Evolutionary conservation across 352 stramenopile genomes (phyloP), one percentile per base, ranked within the genome.

Genomic region (Phytophthora constricta): DNA sequence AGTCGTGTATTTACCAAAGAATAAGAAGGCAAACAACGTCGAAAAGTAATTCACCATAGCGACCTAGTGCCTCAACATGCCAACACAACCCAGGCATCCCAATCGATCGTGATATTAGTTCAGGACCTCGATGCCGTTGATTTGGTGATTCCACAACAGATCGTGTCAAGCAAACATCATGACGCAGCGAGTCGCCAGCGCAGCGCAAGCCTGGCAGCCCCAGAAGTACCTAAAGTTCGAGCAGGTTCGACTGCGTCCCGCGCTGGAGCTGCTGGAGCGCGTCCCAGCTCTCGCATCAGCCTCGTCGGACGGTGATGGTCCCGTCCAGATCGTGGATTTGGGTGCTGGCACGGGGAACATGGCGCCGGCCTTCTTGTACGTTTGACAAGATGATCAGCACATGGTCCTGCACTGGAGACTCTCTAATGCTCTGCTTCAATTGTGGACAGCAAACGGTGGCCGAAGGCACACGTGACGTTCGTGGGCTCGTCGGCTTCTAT

Each of bases 291-390:
- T 86, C 2, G 19, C 39, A 55, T 26, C 48, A 17, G 20, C 14
- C 19, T 11, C 23, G 27, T 64, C 58, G 19, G 64, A 28, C 11
- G 37, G n/a, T n/a, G 31, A 69, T 25, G 39, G 62, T 11, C 46
- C 48, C 0, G 47, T 76, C 13, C 39, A 55, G 20, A 81, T 91
- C 37, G 56, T 88, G 7, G 82, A 91, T 52, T 59, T 91, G 5
- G 85, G 85, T n/a, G 83, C 79, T 20, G 83, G 83, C 27, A 88
- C 83, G 19, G 72, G 85, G 41, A 93, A 91, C 76, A 90, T 91
- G 73, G 77, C 72, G 10, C 63, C 80, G 10, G 60, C 80, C 0
- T 89, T 93, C 70, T 51, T 80, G 76, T 90, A 77, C 9, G 64
- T 56, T n/a, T n/a, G n/a, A n/a, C n/a, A n/a, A n/a, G n/a, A n/a